Evolutionary conservation across 495 filamentous ascomycete species (phyloP).

Genomic region (Penicillium antarcticum): DNA sequence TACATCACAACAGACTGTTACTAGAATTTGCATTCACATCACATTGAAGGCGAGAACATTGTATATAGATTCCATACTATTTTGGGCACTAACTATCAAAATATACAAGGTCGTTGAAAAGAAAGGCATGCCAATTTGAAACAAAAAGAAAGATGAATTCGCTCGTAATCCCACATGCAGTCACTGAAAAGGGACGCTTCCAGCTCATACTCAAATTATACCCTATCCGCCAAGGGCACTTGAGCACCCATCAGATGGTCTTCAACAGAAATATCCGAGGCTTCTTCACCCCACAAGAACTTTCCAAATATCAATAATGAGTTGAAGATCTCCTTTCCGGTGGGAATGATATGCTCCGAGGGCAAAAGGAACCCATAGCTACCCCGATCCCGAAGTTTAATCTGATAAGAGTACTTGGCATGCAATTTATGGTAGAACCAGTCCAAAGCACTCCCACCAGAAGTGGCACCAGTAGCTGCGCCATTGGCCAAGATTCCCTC

Average conservation of each 20-base stretch:
- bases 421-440: conserved; percentile 91
- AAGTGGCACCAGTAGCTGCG: conserved; percentile 43
- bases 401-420: conserved; percentile 85
- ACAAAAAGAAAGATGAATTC: background rate
- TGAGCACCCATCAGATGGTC: background rate
- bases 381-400: conserved; percentile 91
- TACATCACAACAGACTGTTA: too few relatives aligned
- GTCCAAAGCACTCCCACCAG: conserved; percentile 84
- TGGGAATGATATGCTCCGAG: conserved; percentile 81
- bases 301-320: conserved; percentile 78
- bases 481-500: conserved; percentile 62
- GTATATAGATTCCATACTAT: too few relatives aligned
- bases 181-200: background rate
- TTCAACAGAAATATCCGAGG: background rate
- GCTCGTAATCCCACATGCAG: conserved; percentile 3
- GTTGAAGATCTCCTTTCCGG: conserved; percentile 80
- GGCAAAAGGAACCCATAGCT: conserved; percentile 93
- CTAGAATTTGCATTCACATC: too few relatives aligned
- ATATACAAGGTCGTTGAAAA: background rate
- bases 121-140: too few relatives aligned
- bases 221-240: background rate
- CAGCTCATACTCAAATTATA: background rate
- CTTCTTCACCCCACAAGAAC: conserved; percentile 55
- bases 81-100: too few relatives aligned
- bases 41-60: too few relatives aligned